These are phyloP conservation scores for Zizania latifolia DNA, from an alignment of 176 grass and related monocot genomes.

Conservation along the genomic window DNA sequence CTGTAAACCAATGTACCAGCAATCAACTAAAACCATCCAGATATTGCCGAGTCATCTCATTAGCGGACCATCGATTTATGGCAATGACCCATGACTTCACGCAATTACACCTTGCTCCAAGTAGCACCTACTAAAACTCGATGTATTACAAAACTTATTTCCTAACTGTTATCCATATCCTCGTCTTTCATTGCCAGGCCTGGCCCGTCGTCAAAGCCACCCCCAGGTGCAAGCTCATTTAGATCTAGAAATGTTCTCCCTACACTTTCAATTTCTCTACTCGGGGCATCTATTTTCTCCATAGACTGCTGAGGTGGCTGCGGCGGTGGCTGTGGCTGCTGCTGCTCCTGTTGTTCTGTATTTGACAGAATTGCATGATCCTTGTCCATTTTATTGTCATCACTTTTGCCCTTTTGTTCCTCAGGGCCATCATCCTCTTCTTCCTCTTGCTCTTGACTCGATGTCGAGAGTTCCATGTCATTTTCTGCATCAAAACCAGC, in stretches of 20 bases:
- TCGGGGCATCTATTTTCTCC: constrained; percentile 49
- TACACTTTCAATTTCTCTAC: constrained; percentile 40
- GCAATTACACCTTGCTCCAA: constrained; percentile 30
- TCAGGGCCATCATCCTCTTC: constrained; percentile 64
- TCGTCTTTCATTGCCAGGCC: constrained; percentile 58
- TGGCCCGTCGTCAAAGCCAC: constrained; percentile 81
- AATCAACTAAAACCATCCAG: constrained; percentile 22
- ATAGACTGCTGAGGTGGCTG: constrained; percentile 27
- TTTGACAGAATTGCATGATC: constrained; percentile 35
- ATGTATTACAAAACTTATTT: constrained; percentile 25
- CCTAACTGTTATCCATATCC: constrained; percentile 69
- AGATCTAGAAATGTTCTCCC: constrained; percentile 91
- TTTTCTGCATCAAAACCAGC: constrained; percentile 53
- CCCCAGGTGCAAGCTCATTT: constrained; percentile 91
- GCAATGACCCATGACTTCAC: not conserved
- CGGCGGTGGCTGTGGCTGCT: constrained; percentile 31
- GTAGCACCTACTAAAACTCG: not conserved
- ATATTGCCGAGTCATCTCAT: constrained; percentile 26
- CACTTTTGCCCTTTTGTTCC: constrained; percentile 31
- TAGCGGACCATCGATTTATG: constrained; percentile 3
- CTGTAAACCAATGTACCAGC: constrained; percentile 28
- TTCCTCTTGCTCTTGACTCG: constrained; percentile 65
- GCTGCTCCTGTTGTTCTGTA: constrained; percentile 38
- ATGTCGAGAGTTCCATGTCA: constrained; percentile 68
- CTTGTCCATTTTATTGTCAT: constrained; percentile 43